Conservation (phyloP, 768 basidiomycete species). For the Boletus coccyginus region DNA sequence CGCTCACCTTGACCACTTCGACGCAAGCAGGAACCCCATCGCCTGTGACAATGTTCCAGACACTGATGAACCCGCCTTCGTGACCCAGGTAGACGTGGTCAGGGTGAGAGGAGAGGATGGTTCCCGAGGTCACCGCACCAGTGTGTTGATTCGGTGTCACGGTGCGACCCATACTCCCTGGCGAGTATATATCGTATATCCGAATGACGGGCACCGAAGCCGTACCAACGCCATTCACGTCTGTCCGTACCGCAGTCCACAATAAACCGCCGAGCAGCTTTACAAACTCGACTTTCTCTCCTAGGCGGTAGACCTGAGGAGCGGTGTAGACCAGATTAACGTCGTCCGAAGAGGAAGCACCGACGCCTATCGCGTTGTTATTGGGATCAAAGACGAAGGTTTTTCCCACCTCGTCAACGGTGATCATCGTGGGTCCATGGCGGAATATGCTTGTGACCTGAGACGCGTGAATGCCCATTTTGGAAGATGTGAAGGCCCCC, state of each 20-base stretch:
- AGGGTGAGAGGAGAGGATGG: slow-evolving; percentile 67
- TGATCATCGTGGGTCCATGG: slow-evolving; percentile 67
- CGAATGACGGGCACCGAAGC: slow-evolving; percentile 69
- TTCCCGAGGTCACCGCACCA: slow-evolving; percentile 80
- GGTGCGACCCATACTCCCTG: slow-evolving; percentile 52
- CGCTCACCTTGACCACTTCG: slow-evolving; percentile 76
- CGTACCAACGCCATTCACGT: slow-evolving; percentile 41
- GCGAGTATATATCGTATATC: slow-evolving; percentile 72
- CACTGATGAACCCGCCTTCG: slow-evolving; percentile 83
- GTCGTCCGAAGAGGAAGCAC: slow-evolving; percentile 34
- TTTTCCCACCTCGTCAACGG: slow-evolving; percentile 86
- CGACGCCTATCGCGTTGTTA: slow-evolving; percentile 10
- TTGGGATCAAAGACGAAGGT: slow-evolving; percentile 66
- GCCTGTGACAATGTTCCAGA: slow-evolving; percentile 64
- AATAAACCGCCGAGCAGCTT: slow-evolving; percentile 70
- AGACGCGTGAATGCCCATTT: slow-evolving; percentile 60
- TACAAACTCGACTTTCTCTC: slow-evolving; percentile 82
- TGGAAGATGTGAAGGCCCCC: slow-evolving; percentile 54
- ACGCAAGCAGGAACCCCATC: slow-evolving; percentile 63
- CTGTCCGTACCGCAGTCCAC: slow-evolving; percentile 73
- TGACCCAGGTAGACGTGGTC: slow-evolving; percentile 81
- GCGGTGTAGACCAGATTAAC: slow-evolving; percentile 46
- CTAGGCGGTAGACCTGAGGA: slow-evolving; percentile 62
- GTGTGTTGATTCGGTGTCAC: slow-evolving; percentile 66
- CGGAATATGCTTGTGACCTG: slow-evolving; percentile 73